phyloP scores from a whole-genome alignment of 352 stramenopile species.

The Blastocystis sp. region DNA sequence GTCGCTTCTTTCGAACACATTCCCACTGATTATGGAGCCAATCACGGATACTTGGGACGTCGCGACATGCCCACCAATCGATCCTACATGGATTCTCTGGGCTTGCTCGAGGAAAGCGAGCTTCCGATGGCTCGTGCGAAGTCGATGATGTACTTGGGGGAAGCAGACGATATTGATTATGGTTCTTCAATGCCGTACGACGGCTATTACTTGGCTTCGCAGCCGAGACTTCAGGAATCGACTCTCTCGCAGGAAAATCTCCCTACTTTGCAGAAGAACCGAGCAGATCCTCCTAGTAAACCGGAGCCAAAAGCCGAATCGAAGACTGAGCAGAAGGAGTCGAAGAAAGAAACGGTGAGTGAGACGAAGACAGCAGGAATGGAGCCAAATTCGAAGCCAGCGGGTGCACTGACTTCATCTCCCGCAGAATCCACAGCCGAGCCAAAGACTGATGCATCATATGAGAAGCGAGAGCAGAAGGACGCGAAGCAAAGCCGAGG shows the following conservation, averaged over 20 bases:
- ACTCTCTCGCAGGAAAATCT: too few relatives aligned
- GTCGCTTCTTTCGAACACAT: neutral
- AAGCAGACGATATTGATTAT: neutral
- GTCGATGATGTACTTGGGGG: slow-evolving; percentile 36
- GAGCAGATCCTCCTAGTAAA: too few relatives aligned
- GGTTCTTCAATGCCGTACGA: neutral
- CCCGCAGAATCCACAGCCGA: neutral
- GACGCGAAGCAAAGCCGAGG: neutral
- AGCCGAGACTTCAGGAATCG: neutral
- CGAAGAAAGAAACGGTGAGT: too few relatives aligned
- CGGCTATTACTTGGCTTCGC: neutral
- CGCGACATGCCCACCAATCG: neutral
- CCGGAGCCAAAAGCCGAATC: too few relatives aligned
- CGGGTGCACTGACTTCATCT: neutral
- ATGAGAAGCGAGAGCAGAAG: neutral
- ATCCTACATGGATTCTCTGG: slow-evolving; percentile 34
- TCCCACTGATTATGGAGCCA: neutral
- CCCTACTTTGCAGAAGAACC: too few relatives aligned
- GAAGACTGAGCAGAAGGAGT: too few relatives aligned
- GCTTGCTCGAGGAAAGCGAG: neutral
- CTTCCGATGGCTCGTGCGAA: slow-evolving; percentile 6
- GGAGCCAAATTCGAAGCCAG: neutral
- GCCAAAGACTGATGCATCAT: neutral
- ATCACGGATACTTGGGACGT: neutral
- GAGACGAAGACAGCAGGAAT: neutral